Base-by-base conservation (phyloP, 768 basidiomycete species). In the Psilocybe subaeruginosa region DNA sequence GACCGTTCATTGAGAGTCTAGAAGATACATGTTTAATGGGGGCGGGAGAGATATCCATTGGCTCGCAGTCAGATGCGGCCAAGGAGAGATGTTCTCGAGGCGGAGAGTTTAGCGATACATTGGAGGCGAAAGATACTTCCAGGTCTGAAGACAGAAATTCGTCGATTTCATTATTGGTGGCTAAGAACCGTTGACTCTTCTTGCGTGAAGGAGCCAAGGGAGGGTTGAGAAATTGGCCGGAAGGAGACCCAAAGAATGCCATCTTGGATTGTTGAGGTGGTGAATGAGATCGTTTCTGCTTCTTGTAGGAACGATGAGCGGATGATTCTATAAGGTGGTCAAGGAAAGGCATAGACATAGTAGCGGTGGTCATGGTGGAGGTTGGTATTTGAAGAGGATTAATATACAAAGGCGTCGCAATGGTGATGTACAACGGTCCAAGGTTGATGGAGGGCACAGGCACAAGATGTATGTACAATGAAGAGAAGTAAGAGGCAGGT, bases 21-120 rank as follows among this genome's bases (percentile, higher is more conserved):
- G 62, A 60, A 66, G 68, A 35, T 14, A 16, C 11, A 46, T 16
- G 52, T 29, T 63, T 63, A 62, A 72, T 70, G 66, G 74, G 88
- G 23, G 82, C 84, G 8, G 92, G 92, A 3, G 92, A 93, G 50
- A 94, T 89, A 68, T 93, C 92, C 92, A 93, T 93, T 3, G 90
- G 83, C 54, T 88, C 80, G 65, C 74, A 76, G 27, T 86, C 85
- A 31, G 81, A 76, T 6, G 81, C 56, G 35, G 65, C 67, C 51
- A 88, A 75, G 39, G 75, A 73, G 56, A 79, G 67, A 54, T 77
- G 69, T 30, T 83, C 79, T 52, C 76, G 80, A 12, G 86, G 80
- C 35, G 92, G 90, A 29, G 91, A 91, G 69, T 90, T 82, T 50
- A 94, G 76, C 6, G 92, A 94, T 72, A 93, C 88, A 62, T 83